These are phyloP conservation scores for Puccinia triticina DNA, from an alignment of 1,284 basidiomycete species.

Conservation along the genomic window DNA sequence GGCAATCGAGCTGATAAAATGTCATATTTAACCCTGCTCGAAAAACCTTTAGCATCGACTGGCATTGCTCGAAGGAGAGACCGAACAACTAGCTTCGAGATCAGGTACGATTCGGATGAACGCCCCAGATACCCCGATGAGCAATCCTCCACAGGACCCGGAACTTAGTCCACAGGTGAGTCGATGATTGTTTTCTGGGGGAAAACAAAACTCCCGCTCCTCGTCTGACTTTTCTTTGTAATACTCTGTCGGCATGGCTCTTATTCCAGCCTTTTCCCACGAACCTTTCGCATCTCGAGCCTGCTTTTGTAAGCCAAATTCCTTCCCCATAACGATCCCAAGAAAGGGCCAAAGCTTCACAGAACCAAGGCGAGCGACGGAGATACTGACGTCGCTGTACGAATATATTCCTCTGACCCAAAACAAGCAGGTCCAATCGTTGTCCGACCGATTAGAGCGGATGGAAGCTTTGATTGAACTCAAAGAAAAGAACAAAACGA, in stretches of 20 bases:
- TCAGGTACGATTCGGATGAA: background rate
- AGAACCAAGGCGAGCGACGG: background rate
- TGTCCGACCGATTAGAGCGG: background rate
- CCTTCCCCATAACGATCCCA: background rate
- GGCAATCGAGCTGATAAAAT: background rate
- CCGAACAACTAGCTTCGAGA: background rate
- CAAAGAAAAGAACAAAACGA: background rate
- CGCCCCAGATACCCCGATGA: slow-evolving; percentile 1
- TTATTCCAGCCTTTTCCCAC: background rate
- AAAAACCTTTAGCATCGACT: background rate
- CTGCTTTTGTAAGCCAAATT: background rate
- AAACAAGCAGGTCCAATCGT: background rate
- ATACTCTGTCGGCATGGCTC: background rate
- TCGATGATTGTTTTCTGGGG: background rate
- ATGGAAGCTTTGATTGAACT: background rate
- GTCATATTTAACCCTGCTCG: background rate
- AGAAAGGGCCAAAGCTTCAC: background rate
- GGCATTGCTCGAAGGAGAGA: background rate
- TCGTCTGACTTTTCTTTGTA: background rate
- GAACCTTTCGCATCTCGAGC: background rate
- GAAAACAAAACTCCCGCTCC: too few species aligned
- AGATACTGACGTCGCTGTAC: too few species aligned
- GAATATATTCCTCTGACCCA: background rate
- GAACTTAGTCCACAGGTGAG: background rate
- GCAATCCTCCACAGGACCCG: background rate